Evolutionary conservation across 306 rosid species (phyloP), one percentile per base, ranked within the genome.

Genomic region (Cyclanthera cordifolia): DNA sequence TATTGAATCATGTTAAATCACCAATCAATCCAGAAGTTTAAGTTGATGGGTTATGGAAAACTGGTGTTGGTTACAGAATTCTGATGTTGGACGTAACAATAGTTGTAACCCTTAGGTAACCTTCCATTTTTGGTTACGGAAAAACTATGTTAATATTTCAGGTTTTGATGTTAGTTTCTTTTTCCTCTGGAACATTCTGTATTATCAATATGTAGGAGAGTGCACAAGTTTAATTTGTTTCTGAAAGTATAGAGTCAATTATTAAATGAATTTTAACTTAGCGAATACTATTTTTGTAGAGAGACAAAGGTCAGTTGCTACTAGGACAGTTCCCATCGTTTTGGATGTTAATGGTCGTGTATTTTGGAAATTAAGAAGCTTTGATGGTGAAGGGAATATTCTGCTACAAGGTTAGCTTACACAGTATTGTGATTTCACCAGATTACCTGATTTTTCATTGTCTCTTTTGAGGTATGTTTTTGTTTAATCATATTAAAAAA

Each of bases 341-440:
- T 39, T 77, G 73, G 86, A 84, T 59, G 79, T 47, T 43, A 73
- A 81, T 72, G 86, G 86, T 32, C 81, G 56, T 53, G 59, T 51
- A 4, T 82, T 81, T 53, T 79, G 82, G 86, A 73, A 77, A 54
- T 49, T 84, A 27, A 79, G 67, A 61, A 63, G 78, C 65, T 71
- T 73, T 67, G 55, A 48, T 59, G 68, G 50, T 37, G 79, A 71
- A 67, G 34, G 57, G 24, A 67, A 67, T 59, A 54, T 79, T 39
- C 65, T 81, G 73, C 81, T 79, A 57, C 86, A 79, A 81, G 88
- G 88, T 77, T 21, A 72, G 77, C 67, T 21, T 48, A 2, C 23
- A 34, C 12, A 12, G 10, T 67, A 32, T 21, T 6, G 21, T 28
- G 5, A 19, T 20, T 23, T 16, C 20, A 30, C 43, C 46, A 20